Evolutionary conservation across 2,329 filamentous ascomycete species (phyloP), one percentile per base, ranked within the genome.

Genomic region (Ophiostoma sp.): DNA sequence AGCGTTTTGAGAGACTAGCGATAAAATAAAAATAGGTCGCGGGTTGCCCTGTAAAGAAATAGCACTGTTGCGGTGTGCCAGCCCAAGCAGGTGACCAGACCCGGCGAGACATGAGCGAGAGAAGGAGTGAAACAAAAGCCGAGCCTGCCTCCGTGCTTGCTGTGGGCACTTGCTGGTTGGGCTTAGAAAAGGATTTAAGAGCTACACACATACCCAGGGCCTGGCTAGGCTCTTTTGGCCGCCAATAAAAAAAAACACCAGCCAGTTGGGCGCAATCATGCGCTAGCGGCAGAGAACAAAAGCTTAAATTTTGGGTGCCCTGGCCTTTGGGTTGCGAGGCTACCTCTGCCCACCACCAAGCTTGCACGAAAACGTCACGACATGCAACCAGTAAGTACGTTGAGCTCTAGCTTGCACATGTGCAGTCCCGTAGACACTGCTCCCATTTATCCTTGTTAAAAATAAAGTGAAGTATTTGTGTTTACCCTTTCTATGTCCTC

Each of bases 271-370:
- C 33, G 68, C 68, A 39, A 61, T 70, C 69, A 52, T 45, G 69
- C 69, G 69, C 69, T 70, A 70, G 52, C 69, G 69, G 69, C 52
- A 70, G 31, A 45, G 28, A 42, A 42, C 31, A 25, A 70, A 70
- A 70, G 69, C 69, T 70, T 70, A 70, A 59, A 48, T 48, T 48
- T 48, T 48, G n/a, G n/a, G n/a, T n/a, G n/a, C n/a, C n/a, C n/a
- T n/a, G n/a, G n/a, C n/a, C 15, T 15, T 70, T 48, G 39, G 64
- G 22, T 28, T 55, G 50, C 50, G 22, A 22, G 8, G 11, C 25
- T 55, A 31, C 50, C 68, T 33, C 25, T 55, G 48, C 50, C 68
- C 50, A 31, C 68, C 50, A 25, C 19, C 19, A 39, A 17, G 12
- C 66, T 22, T 22, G 28, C 31, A 39, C 31, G n/a, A n/a, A 36